phyloP scores from a whole-genome alignment of 768 basidiomycete genomes.

The Heimioporus sp. region DNA sequence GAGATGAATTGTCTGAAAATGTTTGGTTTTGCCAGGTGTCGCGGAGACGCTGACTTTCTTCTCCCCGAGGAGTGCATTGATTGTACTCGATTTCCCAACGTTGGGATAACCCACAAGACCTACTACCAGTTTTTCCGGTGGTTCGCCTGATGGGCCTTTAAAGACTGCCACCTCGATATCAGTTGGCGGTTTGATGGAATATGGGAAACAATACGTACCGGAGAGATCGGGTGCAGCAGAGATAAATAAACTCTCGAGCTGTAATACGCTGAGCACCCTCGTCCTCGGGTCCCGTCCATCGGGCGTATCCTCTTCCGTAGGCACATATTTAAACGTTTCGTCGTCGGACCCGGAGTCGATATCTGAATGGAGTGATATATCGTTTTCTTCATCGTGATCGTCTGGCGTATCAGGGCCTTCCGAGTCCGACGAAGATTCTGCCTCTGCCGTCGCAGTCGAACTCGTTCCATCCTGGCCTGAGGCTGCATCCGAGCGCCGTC shows the following conservation, averaged over 20 bases:
- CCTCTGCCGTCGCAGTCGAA: constrained; percentile 3
- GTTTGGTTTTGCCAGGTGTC: constrained; percentile 98
- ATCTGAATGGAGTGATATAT: constrained; percentile 25
- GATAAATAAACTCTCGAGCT: constrained; percentile 83
- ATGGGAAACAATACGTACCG: constrained; percentile 41
- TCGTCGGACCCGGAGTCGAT: constrained; percentile 30
- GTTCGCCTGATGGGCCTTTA: constrained; percentile 50
- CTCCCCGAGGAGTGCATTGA: constrained; percentile 93
- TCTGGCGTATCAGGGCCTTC: constrained; percentile 26
- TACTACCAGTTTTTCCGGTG: constrained; percentile 66
- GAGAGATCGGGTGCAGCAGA: constrained; percentile 67
- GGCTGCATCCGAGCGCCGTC: neutral
- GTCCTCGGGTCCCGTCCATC: constrained; percentile 63
- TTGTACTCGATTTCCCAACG: constrained; percentile 97
- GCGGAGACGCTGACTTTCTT: constrained; percentile 98
- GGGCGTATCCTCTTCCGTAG: constrained; percentile 51
- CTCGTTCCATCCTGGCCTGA: neutral
- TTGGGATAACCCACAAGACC: constrained; percentile 98
- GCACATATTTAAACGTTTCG: constrained; percentile 46
- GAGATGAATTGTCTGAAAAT: constrained; percentile 98
- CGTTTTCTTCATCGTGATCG: constrained; percentile 29
- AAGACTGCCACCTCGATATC: constrained; percentile 51
- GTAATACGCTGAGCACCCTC: constrained; percentile 77
- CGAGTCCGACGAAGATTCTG: constrained; percentile 33
- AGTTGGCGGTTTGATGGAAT: neutral